phyloP scores from a whole-genome alignment of 805 yeast genomes.

The Vanderwaltozyma tropicalis region DNA sequence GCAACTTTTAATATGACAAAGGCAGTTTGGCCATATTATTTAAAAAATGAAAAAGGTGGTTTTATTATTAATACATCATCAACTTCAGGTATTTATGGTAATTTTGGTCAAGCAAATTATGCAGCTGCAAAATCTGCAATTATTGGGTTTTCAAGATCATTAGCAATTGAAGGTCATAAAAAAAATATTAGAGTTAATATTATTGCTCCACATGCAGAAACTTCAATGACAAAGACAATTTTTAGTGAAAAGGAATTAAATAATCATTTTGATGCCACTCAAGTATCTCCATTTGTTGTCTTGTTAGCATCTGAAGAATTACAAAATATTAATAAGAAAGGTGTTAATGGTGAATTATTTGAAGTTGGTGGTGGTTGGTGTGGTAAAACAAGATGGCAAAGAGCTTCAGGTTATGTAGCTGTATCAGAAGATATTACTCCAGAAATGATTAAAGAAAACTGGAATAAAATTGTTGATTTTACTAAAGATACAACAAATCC shows the following conservation, averaged over 20 bases:
- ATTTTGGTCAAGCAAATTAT: slow-evolving; percentile 95
- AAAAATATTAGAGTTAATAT: slow-evolving; percentile 64
- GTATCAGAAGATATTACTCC: slow-evolving; percentile 38
- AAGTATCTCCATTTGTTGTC: slow-evolving; percentile 84
- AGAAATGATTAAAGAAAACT: slow-evolving; percentile 61
- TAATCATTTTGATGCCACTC: slow-evolving; percentile 74
- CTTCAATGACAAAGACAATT: slow-evolving; percentile 89
- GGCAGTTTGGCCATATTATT: slow-evolving; percentile 87
- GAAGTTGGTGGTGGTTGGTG: slow-evolving; percentile 97
- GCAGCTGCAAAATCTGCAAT: slow-evolving; percentile 89
- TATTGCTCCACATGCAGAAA: slow-evolving; percentile 96
- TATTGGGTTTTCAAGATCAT: slow-evolving; percentile 71
- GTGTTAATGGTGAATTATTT: slow-evolving; percentile 67
- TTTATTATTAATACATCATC: slow-evolving; percentile 82
- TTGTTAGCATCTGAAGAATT: slow-evolving; percentile 66
- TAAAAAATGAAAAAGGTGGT: slow-evolving; percentile 61
- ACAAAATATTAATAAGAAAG: slow-evolving; percentile 28
- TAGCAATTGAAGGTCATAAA: slow-evolving; percentile 86
- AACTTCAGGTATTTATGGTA: slow-evolving; percentile 95
- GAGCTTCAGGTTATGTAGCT: slow-evolving; percentile 74
- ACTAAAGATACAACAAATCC: slow-evolving; percentile 42
- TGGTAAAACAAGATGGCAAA: slow-evolving; percentile 90
- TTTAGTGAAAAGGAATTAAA: slow-evolving; percentile 63
- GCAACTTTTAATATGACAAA: slow-evolving; percentile 77
- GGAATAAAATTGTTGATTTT: slow-evolving; percentile 61